Conservation (phyloP, 2,329 filamentous ascomycete species). For the Fusarium euwallaceae region DNA sequence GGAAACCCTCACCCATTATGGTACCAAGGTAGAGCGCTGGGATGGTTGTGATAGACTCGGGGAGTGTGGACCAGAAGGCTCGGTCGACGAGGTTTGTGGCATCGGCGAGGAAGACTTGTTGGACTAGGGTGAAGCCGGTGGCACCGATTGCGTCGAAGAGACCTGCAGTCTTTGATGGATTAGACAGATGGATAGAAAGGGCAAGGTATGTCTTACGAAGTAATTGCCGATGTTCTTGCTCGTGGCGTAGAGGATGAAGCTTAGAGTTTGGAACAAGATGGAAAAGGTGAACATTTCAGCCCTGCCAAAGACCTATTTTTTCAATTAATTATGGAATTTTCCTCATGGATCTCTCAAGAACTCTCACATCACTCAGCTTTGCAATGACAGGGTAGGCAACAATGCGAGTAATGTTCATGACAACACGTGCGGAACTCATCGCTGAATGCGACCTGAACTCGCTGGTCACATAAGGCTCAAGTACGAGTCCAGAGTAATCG, state of each 20-base stretch:
- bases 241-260: background rate
- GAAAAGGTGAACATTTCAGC: constrained; percentile 1
- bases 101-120: background rate
- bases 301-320: background rate
- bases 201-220: background rate
- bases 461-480: background rate
- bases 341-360: background rate
- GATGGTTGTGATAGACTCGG: background rate
- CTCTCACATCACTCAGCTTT: background rate
- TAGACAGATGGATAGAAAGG: background rate
- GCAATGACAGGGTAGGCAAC: background rate
- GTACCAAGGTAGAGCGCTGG: background rate
- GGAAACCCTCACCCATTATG: background rate
- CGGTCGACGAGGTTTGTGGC: background rate
- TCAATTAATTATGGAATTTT: background rate
- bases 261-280: background rate
- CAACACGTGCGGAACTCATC: background rate
- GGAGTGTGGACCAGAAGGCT: background rate
- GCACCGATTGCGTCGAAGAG: background rate
- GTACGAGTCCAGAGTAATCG: background rate
- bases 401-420: background rate
- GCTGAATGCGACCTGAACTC: background rate
- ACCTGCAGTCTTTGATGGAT: background rate
- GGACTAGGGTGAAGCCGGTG: background rate
- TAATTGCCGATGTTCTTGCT: background rate